Evolutionary conservation across 768 basidiomycete species (phyloP).

Genomic region (Agaricus blazei): DNA sequence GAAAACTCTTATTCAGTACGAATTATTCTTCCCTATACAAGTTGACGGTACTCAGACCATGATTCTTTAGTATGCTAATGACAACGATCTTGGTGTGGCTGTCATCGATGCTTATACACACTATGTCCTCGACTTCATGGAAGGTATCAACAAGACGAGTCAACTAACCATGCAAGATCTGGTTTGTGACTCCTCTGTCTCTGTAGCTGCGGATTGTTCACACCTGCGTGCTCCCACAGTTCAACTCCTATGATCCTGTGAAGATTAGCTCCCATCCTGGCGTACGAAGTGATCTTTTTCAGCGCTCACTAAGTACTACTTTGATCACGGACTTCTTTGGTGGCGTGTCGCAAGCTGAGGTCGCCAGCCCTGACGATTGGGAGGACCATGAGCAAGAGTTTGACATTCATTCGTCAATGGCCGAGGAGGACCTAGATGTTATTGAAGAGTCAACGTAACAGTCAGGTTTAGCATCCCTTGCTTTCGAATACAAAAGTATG

Average conservation of each 20-base stretch:
- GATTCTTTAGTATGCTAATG: slow-evolving; percentile 73
- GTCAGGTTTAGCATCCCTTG: background rate
- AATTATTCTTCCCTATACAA: slow-evolving; percentile 4
- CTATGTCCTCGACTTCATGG: slow-evolving; percentile 86
- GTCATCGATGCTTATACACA: slow-evolving; percentile 97
- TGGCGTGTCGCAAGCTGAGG: slow-evolving; percentile 80
- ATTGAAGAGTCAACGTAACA: background rate
- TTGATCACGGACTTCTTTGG: slow-evolving; percentile 85
- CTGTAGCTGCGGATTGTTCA: background rate
- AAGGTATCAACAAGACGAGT: slow-evolving; percentile 88
- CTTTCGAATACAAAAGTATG: background rate
- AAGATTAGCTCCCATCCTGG: slow-evolving; percentile 84
- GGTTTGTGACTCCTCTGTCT: slow-evolving; percentile 38
- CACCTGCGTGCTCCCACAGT: slow-evolving; percentile 39
- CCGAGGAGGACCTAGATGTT: background rate
- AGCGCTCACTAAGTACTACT: slow-evolving; percentile 52
- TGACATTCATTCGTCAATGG: background rate
- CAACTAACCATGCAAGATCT: slow-evolving; percentile 76
- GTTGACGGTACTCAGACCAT: background rate
- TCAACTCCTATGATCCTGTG: slow-evolving; percentile 68
- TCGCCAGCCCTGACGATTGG: slow-evolving; percentile 20
- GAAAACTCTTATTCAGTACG: slow-evolving; percentile 93
- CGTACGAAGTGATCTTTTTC: slow-evolving; percentile 82
- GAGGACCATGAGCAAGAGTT: background rate
- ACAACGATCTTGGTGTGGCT: slow-evolving; percentile 90